Conservation (phyloP, 2,329 filamentous ascomycete genomes). For the Parafenestella ontariensis region DNA sequence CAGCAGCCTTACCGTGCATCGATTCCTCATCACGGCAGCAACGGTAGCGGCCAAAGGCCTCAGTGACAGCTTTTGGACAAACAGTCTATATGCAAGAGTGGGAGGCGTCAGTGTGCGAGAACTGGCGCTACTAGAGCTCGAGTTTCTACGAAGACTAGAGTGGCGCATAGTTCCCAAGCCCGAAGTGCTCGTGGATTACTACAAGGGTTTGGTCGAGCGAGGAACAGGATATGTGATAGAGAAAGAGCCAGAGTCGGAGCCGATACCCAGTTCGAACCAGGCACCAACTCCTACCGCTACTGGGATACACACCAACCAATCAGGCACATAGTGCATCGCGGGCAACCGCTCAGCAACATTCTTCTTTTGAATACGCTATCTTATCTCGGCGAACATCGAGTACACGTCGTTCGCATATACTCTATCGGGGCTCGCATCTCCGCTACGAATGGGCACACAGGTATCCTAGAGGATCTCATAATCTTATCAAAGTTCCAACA, state of each 20-base stretch:
- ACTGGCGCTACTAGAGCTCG: conserved; percentile 87
- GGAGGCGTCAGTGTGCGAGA: conserved; percentile 91
- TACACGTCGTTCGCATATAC: neutral
- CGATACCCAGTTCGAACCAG: conserved; percentile 14
- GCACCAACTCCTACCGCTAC: conserved; percentile 24
- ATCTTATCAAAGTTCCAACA: conserved; percentile 11
- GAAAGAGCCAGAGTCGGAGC: conserved; percentile 28
- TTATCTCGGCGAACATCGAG: neutral
- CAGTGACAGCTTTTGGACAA: conserved; percentile 98
- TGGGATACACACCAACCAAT: conserved; percentile 28
- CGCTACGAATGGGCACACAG: neutral
- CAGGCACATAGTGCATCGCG: conserved; percentile 17
- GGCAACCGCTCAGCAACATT: conserved; percentile 8
- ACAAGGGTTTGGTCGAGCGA: conserved; percentile 79
- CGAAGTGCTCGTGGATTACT: conserved; percentile 92
- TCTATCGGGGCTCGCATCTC: neutral
- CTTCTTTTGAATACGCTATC: neutral
- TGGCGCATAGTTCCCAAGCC: conserved; percentile 98
- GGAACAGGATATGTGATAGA: conserved; percentile 65
- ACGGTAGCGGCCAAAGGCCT: conserved; percentile 96
- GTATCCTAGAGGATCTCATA: neutral
- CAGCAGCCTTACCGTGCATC: conserved; percentile 93
- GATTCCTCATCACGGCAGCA: conserved; percentile 93
- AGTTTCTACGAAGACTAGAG: conserved; percentile 89
- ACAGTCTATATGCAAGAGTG: conserved; percentile 92